These are phyloP conservation scores for Berberis vulgaris DNA, from an alignment of 164 flowering plant species.

Conservation along the genomic window DNA sequence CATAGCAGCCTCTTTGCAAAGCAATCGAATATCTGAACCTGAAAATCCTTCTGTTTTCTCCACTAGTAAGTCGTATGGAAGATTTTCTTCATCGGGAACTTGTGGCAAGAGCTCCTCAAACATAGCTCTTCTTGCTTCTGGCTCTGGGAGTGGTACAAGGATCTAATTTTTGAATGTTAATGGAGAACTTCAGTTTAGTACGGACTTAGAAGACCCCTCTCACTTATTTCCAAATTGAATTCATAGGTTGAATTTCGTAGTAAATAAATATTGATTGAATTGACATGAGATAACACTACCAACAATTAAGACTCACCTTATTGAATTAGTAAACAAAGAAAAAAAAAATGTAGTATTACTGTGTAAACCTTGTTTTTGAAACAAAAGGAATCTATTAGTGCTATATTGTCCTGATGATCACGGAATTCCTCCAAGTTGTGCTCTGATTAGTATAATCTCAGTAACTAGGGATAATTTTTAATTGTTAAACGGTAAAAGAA, in stretches of 20 bases:
- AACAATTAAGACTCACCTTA: no score
- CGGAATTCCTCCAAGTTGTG: neutral
- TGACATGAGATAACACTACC: no score
- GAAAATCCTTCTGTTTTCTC: slow-evolving; percentile 86
- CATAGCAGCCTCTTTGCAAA: slow-evolving; percentile 99
- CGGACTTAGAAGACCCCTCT: neutral
- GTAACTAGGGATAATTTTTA: no score
- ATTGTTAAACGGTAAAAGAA: neutral
- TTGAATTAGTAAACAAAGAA: no score
- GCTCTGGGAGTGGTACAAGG: slow-evolving; percentile 97
- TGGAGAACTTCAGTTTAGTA: slow-evolving; percentile 4
- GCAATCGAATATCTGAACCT: slow-evolving; percentile 89
- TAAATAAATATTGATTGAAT: neutral
- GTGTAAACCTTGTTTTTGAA: neutral
- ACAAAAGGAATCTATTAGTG: neutral
- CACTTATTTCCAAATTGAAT: neutral
- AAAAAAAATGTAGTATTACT: no score
- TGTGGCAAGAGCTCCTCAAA: slow-evolving; percentile 82
- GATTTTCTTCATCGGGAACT: slow-evolving; percentile 31
- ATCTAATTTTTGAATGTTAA: slow-evolving; percentile 47
- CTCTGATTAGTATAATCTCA: no score
- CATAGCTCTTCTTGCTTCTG: slow-evolving; percentile 95
- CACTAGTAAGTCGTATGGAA: slow-evolving; percentile 74
- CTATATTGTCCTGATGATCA: neutral
- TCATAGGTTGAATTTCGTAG: neutral